Conservation (phyloP, 139 green algal genomes). For the Parachlorella kessleri region DNA sequence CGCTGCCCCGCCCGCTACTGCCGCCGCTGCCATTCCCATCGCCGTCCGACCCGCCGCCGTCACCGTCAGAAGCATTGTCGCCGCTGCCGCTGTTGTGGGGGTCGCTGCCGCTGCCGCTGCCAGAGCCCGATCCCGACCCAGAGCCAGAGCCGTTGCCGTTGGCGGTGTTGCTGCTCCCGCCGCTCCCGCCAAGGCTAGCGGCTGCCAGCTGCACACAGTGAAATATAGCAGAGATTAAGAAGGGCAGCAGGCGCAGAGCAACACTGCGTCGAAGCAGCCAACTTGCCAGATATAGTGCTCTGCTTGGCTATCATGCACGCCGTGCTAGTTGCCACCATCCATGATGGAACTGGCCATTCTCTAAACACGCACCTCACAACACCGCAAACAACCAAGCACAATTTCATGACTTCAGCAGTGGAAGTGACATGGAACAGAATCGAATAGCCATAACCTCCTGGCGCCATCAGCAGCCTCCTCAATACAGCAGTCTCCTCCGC, state of each 20-base stretch:
- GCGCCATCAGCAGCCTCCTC: background rate
- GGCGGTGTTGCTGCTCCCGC: background rate
- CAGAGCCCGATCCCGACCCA: no score
- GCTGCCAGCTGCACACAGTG: background rate
- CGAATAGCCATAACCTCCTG: no score
- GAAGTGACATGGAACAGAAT: no score
- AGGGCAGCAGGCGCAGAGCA: background rate
- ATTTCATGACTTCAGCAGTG: no score
- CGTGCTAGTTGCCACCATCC: no score
- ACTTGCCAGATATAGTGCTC: background rate
- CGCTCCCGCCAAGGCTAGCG: background rate
- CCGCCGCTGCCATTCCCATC: background rate
- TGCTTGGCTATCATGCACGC: no score
- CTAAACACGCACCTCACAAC: background rate
- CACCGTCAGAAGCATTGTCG: background rate
- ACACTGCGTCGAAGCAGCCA: background rate
- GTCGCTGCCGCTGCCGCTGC: background rate
- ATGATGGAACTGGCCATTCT: no score
- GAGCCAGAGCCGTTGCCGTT: background rate
- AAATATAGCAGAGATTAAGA: no score
- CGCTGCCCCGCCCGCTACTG: background rate
- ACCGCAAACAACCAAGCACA: background rate
- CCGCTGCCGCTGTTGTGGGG: background rate
- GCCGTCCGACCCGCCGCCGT: background rate
- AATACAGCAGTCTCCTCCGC: background rate